Evolutionary conservation across 2,329 filamentous ascomycete genomes (phyloP).

Genomic region (Incumbomyces lentus): DNA sequence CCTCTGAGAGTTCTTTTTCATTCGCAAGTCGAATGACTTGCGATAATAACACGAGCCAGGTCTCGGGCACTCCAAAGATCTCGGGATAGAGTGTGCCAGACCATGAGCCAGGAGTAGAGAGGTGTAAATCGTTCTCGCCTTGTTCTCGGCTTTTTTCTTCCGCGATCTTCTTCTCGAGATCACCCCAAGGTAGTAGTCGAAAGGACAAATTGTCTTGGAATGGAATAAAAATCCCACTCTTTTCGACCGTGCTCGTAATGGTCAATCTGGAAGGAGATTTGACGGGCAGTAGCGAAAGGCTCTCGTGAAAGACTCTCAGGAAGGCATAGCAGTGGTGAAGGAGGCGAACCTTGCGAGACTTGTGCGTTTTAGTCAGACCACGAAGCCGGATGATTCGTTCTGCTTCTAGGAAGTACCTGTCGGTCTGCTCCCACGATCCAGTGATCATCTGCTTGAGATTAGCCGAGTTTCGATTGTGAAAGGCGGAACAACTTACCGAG

Average conservation of each 20-base stretch:
- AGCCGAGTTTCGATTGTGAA: too few relatives aligned
- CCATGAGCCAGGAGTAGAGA: conserved; percentile 32
- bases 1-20: conserved; percentile 29
- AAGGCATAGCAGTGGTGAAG: conserved; percentile 41
- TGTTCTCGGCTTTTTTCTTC: conserved; percentile 28
- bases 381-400: conserved; percentile 34
- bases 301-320: conserved; percentile 38
- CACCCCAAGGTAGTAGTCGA: conserved; percentile 22
- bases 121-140: conserved; percentile 37
- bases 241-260: conserved; percentile 7
- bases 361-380: conserved; percentile 28
- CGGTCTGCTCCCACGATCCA: conserved; percentile 26
- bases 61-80: conserved; percentile 37
- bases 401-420: conserved; percentile 33
- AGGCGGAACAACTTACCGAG: conserved; percentile 19
- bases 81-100: conserved; percentile 34
- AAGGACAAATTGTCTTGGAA: conserved; percentile 22
- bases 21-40: conserved; percentile 35
- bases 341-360: conserved; percentile 34
- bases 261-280: neutral
- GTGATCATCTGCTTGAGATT: conserved; percentile 14
- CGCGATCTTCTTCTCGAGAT: conserved; percentile 26
- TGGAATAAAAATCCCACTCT: conserved; percentile 5
- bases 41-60: conserved; percentile 32
- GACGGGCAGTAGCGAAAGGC: conserved; percentile 24